phyloP scores from a whole-genome alignment of 176 grass and related monocot genomes.

The Carex pumila region DNA sequence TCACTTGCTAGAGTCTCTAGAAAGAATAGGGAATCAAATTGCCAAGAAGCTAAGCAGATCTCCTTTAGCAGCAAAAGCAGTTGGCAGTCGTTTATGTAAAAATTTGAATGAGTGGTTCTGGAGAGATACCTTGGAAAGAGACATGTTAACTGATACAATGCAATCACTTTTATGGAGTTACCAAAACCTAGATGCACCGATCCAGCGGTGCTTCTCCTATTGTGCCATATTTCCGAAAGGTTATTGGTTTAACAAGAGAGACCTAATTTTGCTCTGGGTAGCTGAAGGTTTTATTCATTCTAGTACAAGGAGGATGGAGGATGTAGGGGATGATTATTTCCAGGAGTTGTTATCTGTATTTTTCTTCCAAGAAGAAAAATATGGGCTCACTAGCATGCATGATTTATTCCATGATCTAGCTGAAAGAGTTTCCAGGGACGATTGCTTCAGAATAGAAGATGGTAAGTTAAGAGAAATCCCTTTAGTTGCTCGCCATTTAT shows the following conservation, averaged over 20 bases:
- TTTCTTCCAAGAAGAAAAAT: too few relatives aligned
- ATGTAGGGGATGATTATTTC: conserved; percentile 5
- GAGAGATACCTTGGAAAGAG: background rate
- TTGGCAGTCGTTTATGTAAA: background rate
- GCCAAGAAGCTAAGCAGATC: background rate
- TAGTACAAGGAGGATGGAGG: background rate
- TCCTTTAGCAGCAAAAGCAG: conserved; percentile 5
- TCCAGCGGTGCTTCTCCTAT: conserved; percentile 16
- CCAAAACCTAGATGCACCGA: background rate
- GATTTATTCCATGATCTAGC: conserved; percentile 22
- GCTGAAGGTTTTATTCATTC: conserved; percentile 1
- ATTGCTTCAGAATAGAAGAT: conserved; percentile 18
- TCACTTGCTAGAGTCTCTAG: background rate
- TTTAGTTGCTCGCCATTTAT: background rate
- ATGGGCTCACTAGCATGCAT: too few relatives aligned
- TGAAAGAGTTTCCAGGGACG: background rate
- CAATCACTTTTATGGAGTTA: conserved; percentile 12
- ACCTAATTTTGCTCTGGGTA: conserved; percentile 6
- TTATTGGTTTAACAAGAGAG: too few relatives aligned
- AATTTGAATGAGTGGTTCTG: background rate
- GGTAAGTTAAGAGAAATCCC: background rate
- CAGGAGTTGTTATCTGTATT: background rate
- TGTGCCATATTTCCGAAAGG: background rate
- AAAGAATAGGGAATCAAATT: background rate
- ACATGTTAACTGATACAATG: background rate